These are phyloP conservation scores for Monosporascus sp. DNA, from an alignment of 2,329 filamentous ascomycete species.

Conservation along the genomic window DNA sequence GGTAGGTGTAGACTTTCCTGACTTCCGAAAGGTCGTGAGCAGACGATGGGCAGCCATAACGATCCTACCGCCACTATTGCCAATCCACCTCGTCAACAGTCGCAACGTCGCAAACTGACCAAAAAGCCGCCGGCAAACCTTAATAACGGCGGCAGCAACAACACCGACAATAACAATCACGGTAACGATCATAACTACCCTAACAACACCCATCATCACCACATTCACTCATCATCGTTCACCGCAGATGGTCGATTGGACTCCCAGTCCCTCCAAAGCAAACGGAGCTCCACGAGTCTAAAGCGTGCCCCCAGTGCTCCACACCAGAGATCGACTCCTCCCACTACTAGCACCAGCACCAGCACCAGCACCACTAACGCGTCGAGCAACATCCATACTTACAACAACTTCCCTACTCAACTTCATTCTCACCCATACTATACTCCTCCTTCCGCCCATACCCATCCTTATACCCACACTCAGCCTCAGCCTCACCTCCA, in stretches of 20 bases:
- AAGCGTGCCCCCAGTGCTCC: conserved; percentile 57
- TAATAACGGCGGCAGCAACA: conserved; percentile 4
- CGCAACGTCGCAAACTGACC: conserved; percentile 55
- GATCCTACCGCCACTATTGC: conserved; percentile 12
- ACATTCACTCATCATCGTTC: conserved; percentile 40
- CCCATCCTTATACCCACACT: neutral
- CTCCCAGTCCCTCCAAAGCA: conserved; percentile 53
- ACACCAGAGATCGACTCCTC: conserved; percentile 26
- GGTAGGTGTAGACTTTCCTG: neutral
- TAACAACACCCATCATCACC: conserved; percentile 27
- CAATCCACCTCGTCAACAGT: conserved; percentile 34
- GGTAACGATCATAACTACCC: conserved; percentile 15
- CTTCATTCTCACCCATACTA: no score
- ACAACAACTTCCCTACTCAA: conserved; percentile 36
- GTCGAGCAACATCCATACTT: conserved; percentile 35
- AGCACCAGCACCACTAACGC: conserved; percentile 34
- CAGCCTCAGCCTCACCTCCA: conserved; percentile 30
- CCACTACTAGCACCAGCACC: conserved; percentile 12
- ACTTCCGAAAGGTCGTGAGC: neutral
- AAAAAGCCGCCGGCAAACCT: conserved; percentile 50
- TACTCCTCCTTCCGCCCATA: conserved; percentile 30
- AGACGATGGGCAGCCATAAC: neutral
- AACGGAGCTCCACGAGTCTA: conserved; percentile 59
- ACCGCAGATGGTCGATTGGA: conserved; percentile 50
- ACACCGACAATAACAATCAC: neutral